Conservation (phyloP, 257 asterid genomes). For the Ajuga chamaepitys region DNA sequence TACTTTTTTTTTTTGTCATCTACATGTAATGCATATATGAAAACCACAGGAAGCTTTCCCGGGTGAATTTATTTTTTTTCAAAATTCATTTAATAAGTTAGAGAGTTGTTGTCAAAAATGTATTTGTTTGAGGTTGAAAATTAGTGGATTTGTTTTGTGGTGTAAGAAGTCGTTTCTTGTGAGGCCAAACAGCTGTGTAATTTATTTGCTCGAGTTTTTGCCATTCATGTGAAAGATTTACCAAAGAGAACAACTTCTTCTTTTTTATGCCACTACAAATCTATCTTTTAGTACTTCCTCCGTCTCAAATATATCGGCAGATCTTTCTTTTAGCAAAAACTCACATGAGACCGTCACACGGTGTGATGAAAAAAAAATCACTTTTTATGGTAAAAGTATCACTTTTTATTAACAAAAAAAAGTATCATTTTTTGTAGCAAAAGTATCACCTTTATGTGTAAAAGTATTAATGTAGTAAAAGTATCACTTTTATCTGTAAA, state of each 20-base stretch:
- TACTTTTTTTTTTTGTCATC: not conserved
- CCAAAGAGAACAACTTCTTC: not conserved
- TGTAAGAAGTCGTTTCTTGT: conserved; percentile 3
- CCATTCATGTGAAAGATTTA: not conserved
- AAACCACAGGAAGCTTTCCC: conserved; percentile 12
- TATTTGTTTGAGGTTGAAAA: conserved; percentile 20
- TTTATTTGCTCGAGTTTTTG: conserved; percentile 11
- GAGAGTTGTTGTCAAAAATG: conserved; percentile 7
- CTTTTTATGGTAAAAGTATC: too few species aligned
- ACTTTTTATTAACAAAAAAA: too few species aligned
- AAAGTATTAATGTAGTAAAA: too few species aligned
- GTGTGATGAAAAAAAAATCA: too few species aligned
- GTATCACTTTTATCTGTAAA: too few species aligned
- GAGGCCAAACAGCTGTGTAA: conserved; percentile 12
- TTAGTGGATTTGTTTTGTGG: not conserved
- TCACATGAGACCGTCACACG: too few species aligned
- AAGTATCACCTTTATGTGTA: too few species aligned
- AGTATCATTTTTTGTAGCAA: too few species aligned
- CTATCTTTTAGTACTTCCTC: not conserved
- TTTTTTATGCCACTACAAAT: not conserved
- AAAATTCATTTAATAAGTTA: conserved; percentile 2
- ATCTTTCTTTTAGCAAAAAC: not conserved
- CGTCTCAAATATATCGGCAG: not conserved
- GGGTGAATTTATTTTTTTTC: conserved; percentile 16
- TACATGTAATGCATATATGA: conserved; percentile 4